Base-by-base conservation (phyloP, 371 early-diverging fungal genomes). In the Blakeslea trispora region DNA sequence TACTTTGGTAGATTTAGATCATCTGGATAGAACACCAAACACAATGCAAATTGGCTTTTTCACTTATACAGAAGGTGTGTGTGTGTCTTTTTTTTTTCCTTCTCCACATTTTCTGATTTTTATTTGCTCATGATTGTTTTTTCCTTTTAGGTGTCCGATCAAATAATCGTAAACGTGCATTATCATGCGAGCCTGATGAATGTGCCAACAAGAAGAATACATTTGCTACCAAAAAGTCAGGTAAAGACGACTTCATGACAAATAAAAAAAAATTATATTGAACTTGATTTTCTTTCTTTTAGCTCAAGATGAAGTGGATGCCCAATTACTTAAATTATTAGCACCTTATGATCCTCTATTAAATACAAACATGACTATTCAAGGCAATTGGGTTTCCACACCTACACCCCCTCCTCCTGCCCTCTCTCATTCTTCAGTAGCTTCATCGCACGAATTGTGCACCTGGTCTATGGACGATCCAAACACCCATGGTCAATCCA, bases 61-160 rank as follows among this genome's bases (percentile, higher is more conserved):
- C 24, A 60, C 55, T 24, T 60, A 60, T 39, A 14, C 31, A 37
- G 50, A 60, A 60, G 61, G 61, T 55, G 4, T 41, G 18, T n/a
- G 61, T 55, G 4, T 41, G 18, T n/a, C 9, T 32, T 34, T 11
- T 10, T 42, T n/a, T 18, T 17, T 8, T 8, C 21, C 42, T 21
- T 42, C 42, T 21, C 19, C 42, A 42, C n/a, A 18, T 21, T 21
- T 1, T 17, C 3, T 42, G 4, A 17, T 42, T 17, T 42, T 18
- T 55, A 19, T 55, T 55, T 55, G 47, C 45, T 55, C 13, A 46
- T 39, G 48, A 42, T 17, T 41, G 45, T 34, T 47, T 42, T 31
- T 22, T 17, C 21, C 7, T 40, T 35, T 55, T 22, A 17, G 9
- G 35, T 13, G 9, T 18, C 13, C 9, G 14, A 37, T 37, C 13